Conservation (phyloP, 2,329 filamentous ascomycete species). For the Aspergillus proliferans region DNA sequence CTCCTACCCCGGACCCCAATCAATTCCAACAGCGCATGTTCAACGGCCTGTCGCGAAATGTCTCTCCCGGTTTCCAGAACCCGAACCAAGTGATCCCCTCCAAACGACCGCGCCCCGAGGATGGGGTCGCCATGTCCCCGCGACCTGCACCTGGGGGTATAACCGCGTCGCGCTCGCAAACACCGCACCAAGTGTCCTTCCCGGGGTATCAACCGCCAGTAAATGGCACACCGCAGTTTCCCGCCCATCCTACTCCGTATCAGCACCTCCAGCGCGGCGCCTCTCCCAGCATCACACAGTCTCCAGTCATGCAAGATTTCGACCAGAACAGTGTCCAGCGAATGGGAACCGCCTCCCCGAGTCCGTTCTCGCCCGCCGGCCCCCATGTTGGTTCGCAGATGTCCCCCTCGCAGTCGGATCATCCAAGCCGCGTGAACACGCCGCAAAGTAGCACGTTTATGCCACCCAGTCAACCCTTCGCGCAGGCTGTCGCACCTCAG, state of each 20-base stretch:
- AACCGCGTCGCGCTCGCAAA: conserved; percentile 82
- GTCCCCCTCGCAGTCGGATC: conserved; percentile 71
- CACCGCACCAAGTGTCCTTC: conserved; percentile 72
- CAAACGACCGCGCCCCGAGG: conserved; percentile 79
- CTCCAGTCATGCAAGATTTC: conserved; percentile 78
- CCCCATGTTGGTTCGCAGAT: conserved; percentile 66
- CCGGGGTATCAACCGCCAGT: conserved; percentile 62
- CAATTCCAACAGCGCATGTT: conserved; percentile 60
- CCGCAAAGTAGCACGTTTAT: conserved; percentile 68
- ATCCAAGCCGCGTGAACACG: conserved; percentile 58
- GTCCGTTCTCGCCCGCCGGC: conserved; percentile 74
- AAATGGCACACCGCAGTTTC: conserved; percentile 56
- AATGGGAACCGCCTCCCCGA: conserved; percentile 86
- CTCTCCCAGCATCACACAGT: conserved; percentile 80
- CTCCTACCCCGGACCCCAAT: conserved; percentile 44
- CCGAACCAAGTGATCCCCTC: conserved; percentile 80
- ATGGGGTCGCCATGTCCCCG: conserved; percentile 77
- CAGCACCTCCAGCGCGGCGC: conserved; percentile 76
- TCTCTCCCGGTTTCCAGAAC: conserved; percentile 71
- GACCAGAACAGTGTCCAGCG: conserved; percentile 63
- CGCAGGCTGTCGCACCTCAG: conserved; percentile 36
- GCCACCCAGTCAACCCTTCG: conserved; percentile 39
- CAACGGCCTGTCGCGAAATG: conserved; percentile 77
- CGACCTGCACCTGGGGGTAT: conserved; percentile 67
- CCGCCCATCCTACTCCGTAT: conserved; percentile 61